A percentile compares a stretch with the other conserved stretches of the same genome.
phyloP scores from a whole-genome alignment of 2,329 filamentous ascomycete species.

The Fusarium irregulare region DNA sequence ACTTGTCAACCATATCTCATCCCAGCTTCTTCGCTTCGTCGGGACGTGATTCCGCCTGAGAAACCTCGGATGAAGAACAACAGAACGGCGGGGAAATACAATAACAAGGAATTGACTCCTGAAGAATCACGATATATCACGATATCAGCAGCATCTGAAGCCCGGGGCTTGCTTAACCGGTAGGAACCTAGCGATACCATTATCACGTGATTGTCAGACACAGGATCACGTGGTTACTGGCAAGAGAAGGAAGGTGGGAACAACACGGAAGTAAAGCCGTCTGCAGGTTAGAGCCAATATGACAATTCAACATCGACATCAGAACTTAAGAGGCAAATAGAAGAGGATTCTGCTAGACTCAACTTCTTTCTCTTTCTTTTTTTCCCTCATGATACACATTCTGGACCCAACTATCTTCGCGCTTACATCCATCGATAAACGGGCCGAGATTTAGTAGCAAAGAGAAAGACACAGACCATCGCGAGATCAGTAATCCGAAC shows the following conservation, averaged over 20 bases:
- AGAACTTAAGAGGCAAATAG: slow-evolving; percentile 1
- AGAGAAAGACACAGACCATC: slow-evolving; percentile 16
- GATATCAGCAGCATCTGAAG: background rate
- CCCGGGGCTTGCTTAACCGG: background rate
- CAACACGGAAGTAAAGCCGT: background rate
- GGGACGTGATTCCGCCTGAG: slow-evolving; percentile 36
- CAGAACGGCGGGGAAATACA: slow-evolving; percentile 1
- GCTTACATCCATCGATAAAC: slow-evolving; percentile 7
- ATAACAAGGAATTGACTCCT: background rate
- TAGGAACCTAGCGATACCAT: background rate
- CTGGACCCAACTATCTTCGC: background rate
- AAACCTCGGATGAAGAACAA: background rate
- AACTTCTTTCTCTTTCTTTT: background rate
- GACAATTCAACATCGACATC: slow-evolving; percentile 1
- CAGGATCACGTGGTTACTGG: background rate
- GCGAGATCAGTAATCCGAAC: slow-evolving; percentile 3
- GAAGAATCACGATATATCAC: background rate
- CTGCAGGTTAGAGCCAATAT: background rate
- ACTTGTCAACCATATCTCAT: background rate
- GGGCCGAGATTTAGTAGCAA: slow-evolving; percentile 29
- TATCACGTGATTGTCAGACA: background rate
- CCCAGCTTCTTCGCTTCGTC: slow-evolving; percentile 29
- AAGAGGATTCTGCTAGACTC: background rate
- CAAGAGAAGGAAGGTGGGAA: background rate
- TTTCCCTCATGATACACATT: too few relatives aligned